Conservation (phyloP, 805 yeast genomes). For the Wickerhamiella azyma region DNA sequence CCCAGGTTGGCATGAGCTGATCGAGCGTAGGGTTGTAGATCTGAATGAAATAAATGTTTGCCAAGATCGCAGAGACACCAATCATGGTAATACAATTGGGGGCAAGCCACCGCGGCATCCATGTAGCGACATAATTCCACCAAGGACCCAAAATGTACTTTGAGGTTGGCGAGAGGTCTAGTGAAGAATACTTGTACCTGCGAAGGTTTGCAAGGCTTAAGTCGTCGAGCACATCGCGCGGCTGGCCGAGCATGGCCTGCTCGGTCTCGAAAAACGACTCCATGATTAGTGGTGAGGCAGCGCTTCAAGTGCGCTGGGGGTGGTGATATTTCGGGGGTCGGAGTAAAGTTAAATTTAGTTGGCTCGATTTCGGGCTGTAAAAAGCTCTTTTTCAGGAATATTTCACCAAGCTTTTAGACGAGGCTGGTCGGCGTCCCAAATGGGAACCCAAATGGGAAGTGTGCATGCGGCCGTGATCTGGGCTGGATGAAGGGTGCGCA, state of each 20-base stretch:
- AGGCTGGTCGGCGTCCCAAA: too few relatives aligned
- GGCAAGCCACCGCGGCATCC: conserved; percentile 86
- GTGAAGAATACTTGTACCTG: conserved; percentile 28
- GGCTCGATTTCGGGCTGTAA: too few relatives aligned
- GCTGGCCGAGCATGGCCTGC: conserved; percentile 19
- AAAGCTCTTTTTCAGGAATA: too few relatives aligned
- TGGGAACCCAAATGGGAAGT: too few relatives aligned
- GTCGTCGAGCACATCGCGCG: conserved; percentile 16
- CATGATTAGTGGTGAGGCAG: not conserved
- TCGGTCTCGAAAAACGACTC: conserved; percentile 18
- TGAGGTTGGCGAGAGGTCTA: conserved; percentile 72
- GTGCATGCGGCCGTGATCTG: too few relatives aligned
- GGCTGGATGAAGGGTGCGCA: too few relatives aligned
- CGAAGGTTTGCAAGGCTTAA: conserved; percentile 16
- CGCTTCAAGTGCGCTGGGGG: too few relatives aligned
- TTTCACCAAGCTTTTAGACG: too few relatives aligned
- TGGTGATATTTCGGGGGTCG: not conserved
- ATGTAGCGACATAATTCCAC: conserved; percentile 63
- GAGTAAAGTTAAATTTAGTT: not conserved
- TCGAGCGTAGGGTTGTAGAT: conserved; percentile 59
- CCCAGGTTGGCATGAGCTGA: conserved; percentile 54
- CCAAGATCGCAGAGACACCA: conserved; percentile 61
- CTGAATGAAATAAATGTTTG: conserved; percentile 51
- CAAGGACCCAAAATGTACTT: conserved; percentile 56
- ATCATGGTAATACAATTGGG: conserved; percentile 81